Conservation (phyloP, 2,329 filamentous ascomycete species). For the Aspergillus piperis region DNA sequence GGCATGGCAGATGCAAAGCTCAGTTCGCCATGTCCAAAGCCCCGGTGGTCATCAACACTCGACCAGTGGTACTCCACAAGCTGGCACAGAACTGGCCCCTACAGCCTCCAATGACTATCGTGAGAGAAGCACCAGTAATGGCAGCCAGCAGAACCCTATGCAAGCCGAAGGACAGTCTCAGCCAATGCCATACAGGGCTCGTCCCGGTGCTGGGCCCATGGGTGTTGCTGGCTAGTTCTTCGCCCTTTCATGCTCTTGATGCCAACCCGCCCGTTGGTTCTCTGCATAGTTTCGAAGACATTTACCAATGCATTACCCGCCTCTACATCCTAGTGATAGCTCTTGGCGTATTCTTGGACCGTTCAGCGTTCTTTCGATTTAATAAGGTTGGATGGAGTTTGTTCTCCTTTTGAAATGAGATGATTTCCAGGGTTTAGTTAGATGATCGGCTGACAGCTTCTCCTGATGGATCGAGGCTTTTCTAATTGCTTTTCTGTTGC, state of each 20-base stretch:
- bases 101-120: constrained; percentile 31
- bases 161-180: constrained; percentile 35
- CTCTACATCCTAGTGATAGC: constrained; percentile 13
- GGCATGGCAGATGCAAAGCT: constrained; percentile 79
- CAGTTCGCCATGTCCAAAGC: constrained; percentile 70
- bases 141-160: constrained; percentile 31
- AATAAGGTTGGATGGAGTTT: constrained; percentile 35
- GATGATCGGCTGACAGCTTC: constrained; percentile 9
- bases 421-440: constrained; percentile 25
- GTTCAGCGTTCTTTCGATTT: constrained; percentile 32
- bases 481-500: constrained; percentile 13
- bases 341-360: constrained; percentile 25
- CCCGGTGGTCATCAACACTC: constrained; percentile 42
- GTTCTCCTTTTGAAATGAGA: constrained; percentile 21
- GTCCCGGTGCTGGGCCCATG: constrained; percentile 42
- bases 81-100: constrained; percentile 29
- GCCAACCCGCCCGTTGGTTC: constrained; percentile 11
- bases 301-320: constrained; percentile 11
- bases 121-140: constrained; percentile 39
- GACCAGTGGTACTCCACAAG: constrained; percentile 27
- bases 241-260: constrained; percentile 16
- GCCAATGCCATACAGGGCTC: constrained; percentile 39
- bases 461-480: constrained; percentile 8
- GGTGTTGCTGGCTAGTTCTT: constrained; percentile 38
- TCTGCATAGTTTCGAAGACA: constrained; percentile 16